Evolutionary conservation across 1,139 yeast species (phyloP), one percentile per base, ranked within the genome.

Genomic region (Groenewaldozyma auringiensis): DNA sequence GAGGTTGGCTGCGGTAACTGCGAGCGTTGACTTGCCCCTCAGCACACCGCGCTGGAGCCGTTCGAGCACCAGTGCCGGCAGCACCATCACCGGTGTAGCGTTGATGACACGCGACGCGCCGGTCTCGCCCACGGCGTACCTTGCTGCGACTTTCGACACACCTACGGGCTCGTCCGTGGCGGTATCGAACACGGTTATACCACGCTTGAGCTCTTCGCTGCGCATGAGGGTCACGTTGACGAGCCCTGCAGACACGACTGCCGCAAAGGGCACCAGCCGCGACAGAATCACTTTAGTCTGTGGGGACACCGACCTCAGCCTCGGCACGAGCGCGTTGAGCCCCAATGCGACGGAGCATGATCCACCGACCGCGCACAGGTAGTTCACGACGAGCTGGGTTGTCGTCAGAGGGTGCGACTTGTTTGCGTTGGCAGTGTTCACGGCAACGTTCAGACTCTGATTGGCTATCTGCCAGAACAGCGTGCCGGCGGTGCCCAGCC

Each of bases 401-500:
- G 89, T 82, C 9, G 92, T 72, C 65, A 92, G 70, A 0, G 96
- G 96, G 57, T 88, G 95, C 1, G 95, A 83, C 62, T 92, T 92
- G 71, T 92, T 92, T 41, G 96, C 94, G 61, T 92, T 92, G 37
- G 97, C 94, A 38, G 94, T 87, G 67, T 92, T 92, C 54, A 92
- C 88, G 3, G 98, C 98, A 46, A 92, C 98, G 59, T 92, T 92
- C 54, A 92, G 74, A 32, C 95, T 84, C 68, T 92, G 99, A 68
- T 92, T 92, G 25, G 96, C 95, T 62, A 92, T 79, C 67, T 92
- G 98, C 98, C 98, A 92, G 66, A 92, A 88, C 27, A 88, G 65
- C 0, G 97, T 89, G 22, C 98, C 98, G 0, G 76, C 79, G 9
- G 92, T 81, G 13, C 95, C 94, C 61, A 92, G 66, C 51, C 85